Evolutionary conservation across 805 yeast species (phyloP), one percentile per base, ranked within the genome.

Genomic region (Priceomyces haplophilus): DNA sequence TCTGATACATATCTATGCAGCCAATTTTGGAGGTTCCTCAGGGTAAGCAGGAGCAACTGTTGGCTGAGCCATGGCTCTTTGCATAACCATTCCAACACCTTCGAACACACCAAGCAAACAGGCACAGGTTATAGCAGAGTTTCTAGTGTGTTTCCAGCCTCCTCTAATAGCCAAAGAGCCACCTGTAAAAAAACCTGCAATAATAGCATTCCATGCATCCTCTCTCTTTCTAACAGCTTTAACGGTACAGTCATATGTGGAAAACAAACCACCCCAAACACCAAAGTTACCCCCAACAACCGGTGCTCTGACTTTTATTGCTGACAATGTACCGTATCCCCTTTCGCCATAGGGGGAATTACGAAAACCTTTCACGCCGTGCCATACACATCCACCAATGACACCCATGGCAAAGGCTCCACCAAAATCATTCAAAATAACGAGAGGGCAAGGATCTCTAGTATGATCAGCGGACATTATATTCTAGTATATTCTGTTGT

Each of bases 381-480:
- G 98, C 99, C 99, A 93, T 49, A 93, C 83, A 56, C 91, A 83
- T 52, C 99, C 99, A 73, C 99, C 99, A 59, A 93, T 86, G 55
- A 82, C 97, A 72, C 99, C 99, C 98, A 93, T 91, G 59, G 98
- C 83, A 60, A 90, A 93, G 44, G 99, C 98, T 65, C 97, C 98
- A 62, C 99, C 99, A 58, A 93, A 93, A 74, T 93, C 99, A 69
- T 84, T 91, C 52, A 93, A 73, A 53, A 93, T 88, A 45, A 93
- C 97, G 53, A 91, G 78, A 44, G 99, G 99, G 72, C 99, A 93
- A 56, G 99, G 99, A 65, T 93, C 99, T 80, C 98, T 87, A 34
- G 96, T 82, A 69, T 93, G 98, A 72, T 93, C 99, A 10, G 45
- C 48, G 37, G 95, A 85, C 90, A 85, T 84, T 35, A 25, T 54